A percentile compares a stretch with the other conserved stretches of the same genome.
phyloP scores from a whole-genome alignment of 1,139 yeast species.

The Kodamaea alishanica region DNA sequence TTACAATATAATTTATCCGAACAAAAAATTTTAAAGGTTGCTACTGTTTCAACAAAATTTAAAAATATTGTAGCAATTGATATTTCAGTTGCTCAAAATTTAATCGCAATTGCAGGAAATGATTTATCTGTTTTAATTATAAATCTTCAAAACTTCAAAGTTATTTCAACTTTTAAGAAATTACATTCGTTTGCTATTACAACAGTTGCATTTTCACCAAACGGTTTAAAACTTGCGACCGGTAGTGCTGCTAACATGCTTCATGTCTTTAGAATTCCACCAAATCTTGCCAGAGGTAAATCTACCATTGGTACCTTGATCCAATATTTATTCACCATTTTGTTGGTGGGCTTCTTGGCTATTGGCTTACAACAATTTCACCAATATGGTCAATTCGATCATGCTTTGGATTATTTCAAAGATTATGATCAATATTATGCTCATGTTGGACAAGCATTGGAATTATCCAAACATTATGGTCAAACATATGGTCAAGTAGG shows the following conservation, averaged over 20 bases:
- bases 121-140: constrained; percentile 64
- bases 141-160: constrained; percentile 48
- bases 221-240: constrained; percentile 66
- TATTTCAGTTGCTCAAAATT: constrained; percentile 36
- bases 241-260: constrained; percentile 80
- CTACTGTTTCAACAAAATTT: constrained; percentile 48
- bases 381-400: constrained; percentile 36
- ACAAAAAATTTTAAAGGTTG: constrained; percentile 40
- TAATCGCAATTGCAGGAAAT: constrained; percentile 72
- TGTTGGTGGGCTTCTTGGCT: constrained; percentile 46
- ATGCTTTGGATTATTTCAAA: constrained; percentile 10
- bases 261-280: constrained; percentile 59
- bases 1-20: constrained; percentile 41
- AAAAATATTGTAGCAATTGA: constrained; percentile 73
- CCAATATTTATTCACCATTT: constrained; percentile 38
- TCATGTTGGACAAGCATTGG: constrained; percentile 8
- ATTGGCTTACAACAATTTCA: constrained; percentile 40
- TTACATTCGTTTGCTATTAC: constrained; percentile 84
- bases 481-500: constrained; percentile 20
- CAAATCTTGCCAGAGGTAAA: constrained; percentile 42
- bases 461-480: constrained; percentile 20
- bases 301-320: constrained; percentile 42
- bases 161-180: constrained; percentile 49
- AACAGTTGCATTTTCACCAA: constrained; percentile 63
- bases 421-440: background rate